phyloP scores from a whole-genome alignment of 768 basidiomycete genomes.

The Arthromyces matolae region DNA sequence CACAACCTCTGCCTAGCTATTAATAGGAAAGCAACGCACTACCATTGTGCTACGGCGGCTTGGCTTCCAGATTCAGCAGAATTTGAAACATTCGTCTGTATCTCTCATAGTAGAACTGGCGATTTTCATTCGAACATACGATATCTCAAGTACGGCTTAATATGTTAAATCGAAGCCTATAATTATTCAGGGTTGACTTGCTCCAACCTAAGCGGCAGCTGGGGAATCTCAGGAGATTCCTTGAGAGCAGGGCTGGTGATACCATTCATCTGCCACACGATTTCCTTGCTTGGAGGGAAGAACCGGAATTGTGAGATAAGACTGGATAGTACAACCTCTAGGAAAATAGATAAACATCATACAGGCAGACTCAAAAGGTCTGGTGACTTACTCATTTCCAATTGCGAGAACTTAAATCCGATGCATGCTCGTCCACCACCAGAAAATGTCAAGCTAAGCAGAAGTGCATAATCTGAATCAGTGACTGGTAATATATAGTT shows the following conservation, averaged over 20 bases:
- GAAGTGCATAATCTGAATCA: conserved; percentile 26
- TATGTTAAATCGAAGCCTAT: too few relatives aligned
- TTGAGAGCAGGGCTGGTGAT: not conserved
- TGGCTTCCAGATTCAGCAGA: too few relatives aligned
- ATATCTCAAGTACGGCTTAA: too few relatives aligned
- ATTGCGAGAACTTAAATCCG: conserved; percentile 34
- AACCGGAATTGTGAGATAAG: conserved; percentile 3
- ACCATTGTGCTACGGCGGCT: conserved; percentile 16
- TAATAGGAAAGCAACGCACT: conserved; percentile 18
- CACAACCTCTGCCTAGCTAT: conserved; percentile 12
- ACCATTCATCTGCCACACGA: not conserved
- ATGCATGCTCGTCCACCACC: conserved; percentile 33
- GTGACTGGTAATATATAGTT: conserved; percentile 2
- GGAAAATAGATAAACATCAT: not conserved
- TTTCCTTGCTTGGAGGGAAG: not conserved
- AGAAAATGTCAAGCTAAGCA: conserved; percentile 31
- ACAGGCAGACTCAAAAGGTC: not conserved
- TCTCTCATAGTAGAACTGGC: too few relatives aligned
- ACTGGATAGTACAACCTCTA: conserved; percentile 21
- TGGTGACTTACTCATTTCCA: conserved; percentile 32
- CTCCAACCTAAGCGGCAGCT: not conserved
- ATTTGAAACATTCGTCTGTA: too few relatives aligned
- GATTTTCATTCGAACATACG: too few relatives aligned
- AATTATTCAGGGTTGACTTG: not conserved
- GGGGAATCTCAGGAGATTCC: not conserved